A percentile compares a stretch with the other conserved stretches of the same genome.
Conservation (phyloP, 1,284 basidiomycete genomes). For the Ceratobasidium sp. region DNA sequence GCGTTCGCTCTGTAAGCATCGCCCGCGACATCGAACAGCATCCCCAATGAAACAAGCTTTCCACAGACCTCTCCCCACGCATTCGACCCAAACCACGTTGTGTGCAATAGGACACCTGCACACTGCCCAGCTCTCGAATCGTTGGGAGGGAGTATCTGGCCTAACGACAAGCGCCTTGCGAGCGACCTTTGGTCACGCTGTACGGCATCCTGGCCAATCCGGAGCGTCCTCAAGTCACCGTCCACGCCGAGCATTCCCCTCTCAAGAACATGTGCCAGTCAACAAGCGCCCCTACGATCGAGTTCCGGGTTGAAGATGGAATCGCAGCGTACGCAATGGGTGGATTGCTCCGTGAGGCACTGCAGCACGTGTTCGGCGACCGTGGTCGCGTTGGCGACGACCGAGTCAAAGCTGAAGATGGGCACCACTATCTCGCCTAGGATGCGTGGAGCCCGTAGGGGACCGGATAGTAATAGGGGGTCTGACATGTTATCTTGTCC, state of each 20-base stretch:
- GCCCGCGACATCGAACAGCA: background rate
- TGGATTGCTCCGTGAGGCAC: constrained; percentile 10
- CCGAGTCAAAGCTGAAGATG: constrained; percentile 20
- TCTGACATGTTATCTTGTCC: constrained; percentile 22
- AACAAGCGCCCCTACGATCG: background rate
- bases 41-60: background rate
- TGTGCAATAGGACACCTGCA: too few species aligned
- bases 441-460: constrained; percentile 16
- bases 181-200: background rate
- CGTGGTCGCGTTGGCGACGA: background rate
- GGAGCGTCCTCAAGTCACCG: background rate
- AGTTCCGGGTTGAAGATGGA: constrained; percentile 7
- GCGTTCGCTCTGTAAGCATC: too few species aligned
- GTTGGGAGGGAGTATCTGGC: background rate
- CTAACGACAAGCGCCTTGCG: background rate
- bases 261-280: background rate
- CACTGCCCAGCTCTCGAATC: too few species aligned
- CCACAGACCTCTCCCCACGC: too few species aligned
- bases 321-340: constrained; percentile 6
- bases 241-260: constrained; percentile 13
- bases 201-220: background rate
- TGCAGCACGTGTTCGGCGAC: background rate
- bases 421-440: constrained; percentile 3
- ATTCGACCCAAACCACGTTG: too few species aligned
- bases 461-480: constrained; percentile 7